These are phyloP conservation scores for Tolypocladium album DNA, from an alignment of 2,329 filamentous ascomycete genomes.

Conservation along the genomic window DNA sequence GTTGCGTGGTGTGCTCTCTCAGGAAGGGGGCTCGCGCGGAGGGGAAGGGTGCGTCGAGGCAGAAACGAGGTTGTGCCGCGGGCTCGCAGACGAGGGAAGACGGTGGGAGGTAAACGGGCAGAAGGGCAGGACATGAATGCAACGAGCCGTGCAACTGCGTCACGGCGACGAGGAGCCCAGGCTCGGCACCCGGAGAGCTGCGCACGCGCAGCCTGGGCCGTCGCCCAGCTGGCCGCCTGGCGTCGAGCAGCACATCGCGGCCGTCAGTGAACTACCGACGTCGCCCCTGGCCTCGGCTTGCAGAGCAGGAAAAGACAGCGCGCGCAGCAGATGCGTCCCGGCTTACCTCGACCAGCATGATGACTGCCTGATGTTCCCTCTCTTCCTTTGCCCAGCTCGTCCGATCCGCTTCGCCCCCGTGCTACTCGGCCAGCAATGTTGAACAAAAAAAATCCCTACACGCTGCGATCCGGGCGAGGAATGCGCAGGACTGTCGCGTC, in stretches of 20 bases:
- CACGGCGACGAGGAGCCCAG: neutral
- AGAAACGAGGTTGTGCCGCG: neutral
- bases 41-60: neutral
- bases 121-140: neutral
- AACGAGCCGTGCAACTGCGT: neutral
- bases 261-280: neutral
- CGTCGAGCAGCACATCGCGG: neutral
- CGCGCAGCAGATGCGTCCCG: neutral
- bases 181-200: neutral
- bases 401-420: neutral
- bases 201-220: neutral
- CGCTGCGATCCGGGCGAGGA: constrained; percentile 1
- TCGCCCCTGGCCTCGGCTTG: neutral
- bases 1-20: neutral
- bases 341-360: constrained; percentile 28
- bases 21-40: constrained; percentile 1
- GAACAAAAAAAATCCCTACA: constrained; percentile 1
- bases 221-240: neutral
- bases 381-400: neutral
- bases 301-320: neutral
- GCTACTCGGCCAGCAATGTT: neutral
- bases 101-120: neutral
- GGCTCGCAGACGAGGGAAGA: neutral
- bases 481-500: neutral
- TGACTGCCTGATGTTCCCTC: constrained; percentile 8